Conservation (phyloP, 257 asterid genomes). For the Jacaranda copaia region DNA sequence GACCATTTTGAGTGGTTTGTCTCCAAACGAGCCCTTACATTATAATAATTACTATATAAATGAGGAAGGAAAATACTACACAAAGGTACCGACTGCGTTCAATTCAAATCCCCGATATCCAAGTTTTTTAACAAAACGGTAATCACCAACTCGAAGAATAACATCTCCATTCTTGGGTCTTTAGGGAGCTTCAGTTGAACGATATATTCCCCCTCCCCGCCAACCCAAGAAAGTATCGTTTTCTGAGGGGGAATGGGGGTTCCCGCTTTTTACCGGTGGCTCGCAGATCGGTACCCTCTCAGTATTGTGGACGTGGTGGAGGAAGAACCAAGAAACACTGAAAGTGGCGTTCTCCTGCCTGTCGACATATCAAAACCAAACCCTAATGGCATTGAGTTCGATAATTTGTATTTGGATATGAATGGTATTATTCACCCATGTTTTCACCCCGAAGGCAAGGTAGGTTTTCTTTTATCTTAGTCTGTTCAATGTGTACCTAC, state of each 20-base stretch:
- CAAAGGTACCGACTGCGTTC: no score
- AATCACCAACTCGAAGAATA: no score
- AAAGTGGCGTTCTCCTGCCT: slow-evolving; percentile 41
- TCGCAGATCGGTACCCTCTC: slow-evolving; percentile 92
- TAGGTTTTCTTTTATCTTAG: slow-evolving; percentile 26
- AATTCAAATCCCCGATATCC: no score
- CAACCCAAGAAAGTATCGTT: not conserved
- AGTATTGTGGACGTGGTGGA: slow-evolving; percentile 83
- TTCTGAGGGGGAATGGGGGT: slow-evolving; percentile 69
- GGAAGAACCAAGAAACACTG: slow-evolving; percentile 65
- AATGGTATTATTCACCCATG: slow-evolving; percentile 97
- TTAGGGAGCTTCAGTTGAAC: slow-evolving; percentile 35
- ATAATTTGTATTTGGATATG: slow-evolving; percentile 91
- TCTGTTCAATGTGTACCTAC: not conserved
- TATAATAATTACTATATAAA: no score
- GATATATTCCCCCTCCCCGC: slow-evolving; percentile 13
- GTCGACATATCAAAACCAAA: slow-evolving; percentile 73
- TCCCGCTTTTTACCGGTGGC: slow-evolving; percentile 95
- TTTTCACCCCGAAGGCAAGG: slow-evolving; percentile 97
- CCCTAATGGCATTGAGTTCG: slow-evolving; percentile 95
- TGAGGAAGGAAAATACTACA: no score
- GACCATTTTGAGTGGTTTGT: no score
- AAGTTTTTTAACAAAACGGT: no score
- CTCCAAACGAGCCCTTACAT: no score
- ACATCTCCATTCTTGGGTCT: not conserved